These are phyloP conservation scores for Rosa chinensis DNA, from an alignment of 306 rosid species.

Conservation along the genomic window DNA sequence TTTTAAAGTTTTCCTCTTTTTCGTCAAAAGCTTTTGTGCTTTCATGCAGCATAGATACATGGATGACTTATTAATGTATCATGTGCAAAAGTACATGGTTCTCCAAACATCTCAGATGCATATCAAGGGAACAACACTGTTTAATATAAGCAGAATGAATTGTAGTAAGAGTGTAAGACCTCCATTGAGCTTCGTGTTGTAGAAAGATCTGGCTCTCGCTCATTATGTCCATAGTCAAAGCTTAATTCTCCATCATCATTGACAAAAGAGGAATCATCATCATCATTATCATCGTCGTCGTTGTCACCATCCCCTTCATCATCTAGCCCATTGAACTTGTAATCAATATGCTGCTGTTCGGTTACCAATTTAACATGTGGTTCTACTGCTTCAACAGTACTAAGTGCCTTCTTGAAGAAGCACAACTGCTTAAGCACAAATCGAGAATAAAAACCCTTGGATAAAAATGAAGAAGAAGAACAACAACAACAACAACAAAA, in stretches of 20 bases:
- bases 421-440: slow-evolving; percentile 56
- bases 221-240: slow-evolving; percentile 72
- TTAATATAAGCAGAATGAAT: slow-evolving; percentile 4
- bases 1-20: background rate
- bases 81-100: background rate
- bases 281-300: slow-evolving; percentile 40
- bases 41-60: background rate
- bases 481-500: background rate
- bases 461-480: slow-evolving; percentile 11
- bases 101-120: slow-evolving; percentile 15
- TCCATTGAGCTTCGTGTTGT: slow-evolving; percentile 61
- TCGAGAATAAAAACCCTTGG: slow-evolving; percentile 15
- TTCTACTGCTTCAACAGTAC: slow-evolving; percentile 83
- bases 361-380: slow-evolving; percentile 81
- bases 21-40: background rate
- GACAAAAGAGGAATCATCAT: slow-evolving; percentile 45
- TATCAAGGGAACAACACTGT: slow-evolving; percentile 10
- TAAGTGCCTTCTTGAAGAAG: slow-evolving; percentile 86
- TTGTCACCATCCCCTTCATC: slow-evolving; percentile 57
- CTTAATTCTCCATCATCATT: slow-evolving; percentile 87
- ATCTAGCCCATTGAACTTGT: slow-evolving; percentile 80
- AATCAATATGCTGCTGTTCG: slow-evolving; percentile 91
- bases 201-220: slow-evolving; percentile 56
- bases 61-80: background rate
- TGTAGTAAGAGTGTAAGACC: slow-evolving; percentile 40